These are phyloP conservation scores for Colletotrichum tofieldiae DNA, from an alignment of 2,329 filamentous ascomycete genomes.

Conservation along the genomic window DNA sequence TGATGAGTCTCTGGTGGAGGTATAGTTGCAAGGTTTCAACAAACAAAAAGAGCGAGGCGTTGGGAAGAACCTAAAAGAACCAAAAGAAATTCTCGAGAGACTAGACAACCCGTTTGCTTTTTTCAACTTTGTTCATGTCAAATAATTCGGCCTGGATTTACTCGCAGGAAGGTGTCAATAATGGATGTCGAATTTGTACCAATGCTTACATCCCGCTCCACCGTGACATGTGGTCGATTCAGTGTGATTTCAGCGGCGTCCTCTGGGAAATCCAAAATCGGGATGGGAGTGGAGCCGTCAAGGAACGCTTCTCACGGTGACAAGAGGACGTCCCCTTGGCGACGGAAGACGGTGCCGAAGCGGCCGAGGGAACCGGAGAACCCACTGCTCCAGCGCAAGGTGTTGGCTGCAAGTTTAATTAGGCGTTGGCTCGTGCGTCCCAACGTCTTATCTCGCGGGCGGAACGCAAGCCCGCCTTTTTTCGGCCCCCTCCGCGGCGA, in stretches of 20 bases:
- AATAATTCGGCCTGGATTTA: conserved; percentile 20
- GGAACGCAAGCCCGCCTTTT: neutral
- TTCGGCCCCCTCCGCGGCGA: neutral
- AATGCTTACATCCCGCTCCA: neutral
- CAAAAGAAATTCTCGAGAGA: conserved; percentile 18
- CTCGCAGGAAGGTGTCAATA: conserved; percentile 25
- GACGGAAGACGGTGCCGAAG: conserved; percentile 32
- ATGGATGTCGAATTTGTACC: conserved; percentile 31
- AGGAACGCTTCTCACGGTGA: neutral
- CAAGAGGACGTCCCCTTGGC: conserved; percentile 12
- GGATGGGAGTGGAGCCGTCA: neutral
- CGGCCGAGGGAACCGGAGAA: conserved; percentile 17
- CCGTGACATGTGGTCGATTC: neutral
- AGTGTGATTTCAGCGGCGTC: too few relatives aligned
- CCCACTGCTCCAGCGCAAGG: conserved; percentile 12
- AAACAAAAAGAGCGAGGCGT: conserved; percentile 40
- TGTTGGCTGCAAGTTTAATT: conserved; percentile 37
- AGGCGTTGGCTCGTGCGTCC: conserved; percentile 37
- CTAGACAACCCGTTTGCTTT: conserved; percentile 2
- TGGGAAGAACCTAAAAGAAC: conserved; percentile 40
- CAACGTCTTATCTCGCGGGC: conserved; percentile 26
- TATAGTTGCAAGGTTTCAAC: conserved; percentile 34
- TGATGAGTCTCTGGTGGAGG: conserved; percentile 51
- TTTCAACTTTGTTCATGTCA: conserved; percentile 15
- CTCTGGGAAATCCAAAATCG: too few relatives aligned